phyloP scores from a whole-genome alignment of 2,329 filamentous ascomycete genomes.

The Annulohypoxylon truncatum region DNA sequence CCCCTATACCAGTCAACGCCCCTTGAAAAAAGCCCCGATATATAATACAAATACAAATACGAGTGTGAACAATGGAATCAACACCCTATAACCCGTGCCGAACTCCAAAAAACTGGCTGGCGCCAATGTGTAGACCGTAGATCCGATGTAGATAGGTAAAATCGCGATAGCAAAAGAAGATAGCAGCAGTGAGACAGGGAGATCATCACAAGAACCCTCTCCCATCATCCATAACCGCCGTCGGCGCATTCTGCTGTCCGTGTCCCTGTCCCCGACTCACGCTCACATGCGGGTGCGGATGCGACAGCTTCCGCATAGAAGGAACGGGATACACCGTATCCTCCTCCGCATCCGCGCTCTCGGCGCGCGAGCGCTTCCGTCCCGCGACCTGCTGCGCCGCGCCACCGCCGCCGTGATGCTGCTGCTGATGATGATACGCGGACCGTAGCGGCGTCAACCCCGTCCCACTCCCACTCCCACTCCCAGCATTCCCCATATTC shows the following conservation, averaged over 20 bases:
- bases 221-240: conserved; percentile 44
- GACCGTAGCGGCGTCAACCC: conserved; percentile 40
- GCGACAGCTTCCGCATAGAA: conserved; percentile 48
- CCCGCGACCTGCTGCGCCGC: conserved; percentile 28
- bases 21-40: background rate
- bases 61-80: background rate
- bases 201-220: conserved; percentile 25
- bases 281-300: conserved; percentile 29
- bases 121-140: conserved; percentile 3
- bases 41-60: conserved; percentile 17
- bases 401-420: conserved; percentile 1
- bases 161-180: background rate
- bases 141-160: background rate
- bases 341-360: conserved; percentile 46
- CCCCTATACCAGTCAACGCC: background rate
- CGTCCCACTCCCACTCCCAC: conserved; percentile 37
- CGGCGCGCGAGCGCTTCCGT: conserved; percentile 51
- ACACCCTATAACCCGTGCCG: background rate
- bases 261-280: background rate
- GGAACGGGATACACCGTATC: conserved; percentile 40
- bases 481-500: conserved; percentile 10
- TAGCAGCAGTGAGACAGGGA: background rate
- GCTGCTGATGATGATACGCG: background rate
- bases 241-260: conserved; percentile 33
- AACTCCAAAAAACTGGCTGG: conserved; percentile 12